Evolutionary conservation across 2,329 filamentous ascomycete species (phyloP).

Genomic region (Aspergillus neoniger): DNA sequence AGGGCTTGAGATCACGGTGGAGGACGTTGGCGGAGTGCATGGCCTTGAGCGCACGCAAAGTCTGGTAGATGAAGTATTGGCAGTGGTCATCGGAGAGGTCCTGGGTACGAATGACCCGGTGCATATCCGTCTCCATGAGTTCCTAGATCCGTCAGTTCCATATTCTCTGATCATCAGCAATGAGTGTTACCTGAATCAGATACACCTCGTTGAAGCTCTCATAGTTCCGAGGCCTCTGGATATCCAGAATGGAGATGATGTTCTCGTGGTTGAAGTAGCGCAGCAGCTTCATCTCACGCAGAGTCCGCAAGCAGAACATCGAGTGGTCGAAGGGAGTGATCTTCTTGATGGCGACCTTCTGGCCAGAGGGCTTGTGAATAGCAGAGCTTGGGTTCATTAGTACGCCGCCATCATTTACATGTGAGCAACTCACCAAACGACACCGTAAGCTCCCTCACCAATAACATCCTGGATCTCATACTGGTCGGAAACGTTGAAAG

Average conservation of each 20-base stretch:
- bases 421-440: conserved; percentile 76
- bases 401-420: conserved; percentile 4
- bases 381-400: conserved; percentile 67
- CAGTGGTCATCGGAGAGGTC: conserved; percentile 98
- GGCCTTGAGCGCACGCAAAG: conserved; percentile 91
- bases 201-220: conserved; percentile 98
- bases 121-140: conserved; percentile 99
- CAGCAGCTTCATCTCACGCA: conserved; percentile 98
- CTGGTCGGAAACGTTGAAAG: conserved; percentile 99
- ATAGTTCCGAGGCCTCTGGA: conserved; percentile 95
- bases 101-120: conserved; percentile 96
- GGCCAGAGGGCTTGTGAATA: conserved; percentile 94
- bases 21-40: conserved; percentile 99
- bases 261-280: conserved; percentile 99
- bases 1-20: conserved; percentile 95
- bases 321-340: conserved; percentile 99
- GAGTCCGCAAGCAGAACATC: conserved; percentile 95
- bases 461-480: conserved; percentile 99
- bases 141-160: conserved; percentile 58
- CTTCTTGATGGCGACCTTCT: conserved; percentile 99
- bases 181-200: conserved; percentile 76
- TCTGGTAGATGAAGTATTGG: conserved; percentile 99
- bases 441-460: conserved; percentile 95
- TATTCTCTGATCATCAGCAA: not conserved
- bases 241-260: conserved; percentile 98